These are phyloP conservation scores for Fusarium sp. DNA, from an alignment of 2,329 filamentous ascomycete species.

Conservation along the genomic window DNA sequence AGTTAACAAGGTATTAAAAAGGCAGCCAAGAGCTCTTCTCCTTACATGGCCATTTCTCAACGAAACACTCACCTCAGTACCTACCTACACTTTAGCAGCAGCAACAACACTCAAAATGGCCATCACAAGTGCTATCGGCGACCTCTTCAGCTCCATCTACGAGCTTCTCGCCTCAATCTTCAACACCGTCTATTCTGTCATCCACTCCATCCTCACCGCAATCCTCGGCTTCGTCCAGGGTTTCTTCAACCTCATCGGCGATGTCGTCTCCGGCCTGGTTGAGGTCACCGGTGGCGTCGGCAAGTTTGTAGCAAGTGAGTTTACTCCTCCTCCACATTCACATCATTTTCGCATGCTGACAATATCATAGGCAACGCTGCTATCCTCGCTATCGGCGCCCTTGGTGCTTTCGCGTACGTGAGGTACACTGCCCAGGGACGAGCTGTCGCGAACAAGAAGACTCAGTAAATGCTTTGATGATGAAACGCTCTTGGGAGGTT, in stretches of 20 bases:
- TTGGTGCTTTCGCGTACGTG: conserved; percentile 47
- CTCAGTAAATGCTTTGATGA: conserved; percentile 29
- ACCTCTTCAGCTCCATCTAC: conserved; percentile 52
- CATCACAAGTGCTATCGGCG: conserved; percentile 47
- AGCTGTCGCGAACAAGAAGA: conserved; percentile 44
- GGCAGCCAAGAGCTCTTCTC: neutral
- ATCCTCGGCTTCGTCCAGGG: conserved; percentile 49
- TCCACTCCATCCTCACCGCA: conserved; percentile 46
- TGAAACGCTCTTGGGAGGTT: neutral
- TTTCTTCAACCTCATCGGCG: conserved; percentile 47
- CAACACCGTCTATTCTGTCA: conserved; percentile 44
- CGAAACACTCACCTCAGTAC: neutral
- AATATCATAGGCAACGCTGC: conserved; percentile 46
- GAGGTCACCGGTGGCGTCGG: conserved; percentile 50
- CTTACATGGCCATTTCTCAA: neutral
- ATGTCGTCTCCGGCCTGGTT: conserved; percentile 47
- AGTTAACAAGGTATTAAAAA: neutral
- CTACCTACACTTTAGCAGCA: no score
- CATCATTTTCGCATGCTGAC: neutral
- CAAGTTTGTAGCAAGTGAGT: conserved; percentile 51
- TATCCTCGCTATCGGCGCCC: conserved; percentile 44
- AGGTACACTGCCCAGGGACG: conserved; percentile 46
- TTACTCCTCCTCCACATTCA: neutral
- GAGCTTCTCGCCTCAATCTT: conserved; percentile 52
- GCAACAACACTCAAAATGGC: conserved; percentile 40